Evolutionary conservation across 2,329 filamentous ascomycete species (phyloP), one percentile per base, ranked within the genome.

Genomic region (Periconia sp.): DNA sequence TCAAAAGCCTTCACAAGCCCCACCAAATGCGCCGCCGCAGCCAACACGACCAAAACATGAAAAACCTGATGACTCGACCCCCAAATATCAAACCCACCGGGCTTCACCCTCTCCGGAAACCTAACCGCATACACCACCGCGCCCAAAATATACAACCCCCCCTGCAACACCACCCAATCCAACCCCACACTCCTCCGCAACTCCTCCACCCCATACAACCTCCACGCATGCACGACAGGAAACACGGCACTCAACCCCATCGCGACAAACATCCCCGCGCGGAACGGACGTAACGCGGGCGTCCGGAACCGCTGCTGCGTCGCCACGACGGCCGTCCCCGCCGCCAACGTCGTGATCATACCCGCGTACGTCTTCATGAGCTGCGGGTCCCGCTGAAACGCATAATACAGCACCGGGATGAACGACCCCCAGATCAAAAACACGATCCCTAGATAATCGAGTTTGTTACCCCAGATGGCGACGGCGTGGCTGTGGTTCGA

Each of bases 61-160:
- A 99, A 99, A 59, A 99, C 89, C 76, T 99, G 94, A 74, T 99
- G 94, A 18, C 91, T 96, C 70, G 87, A 92, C 37, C 94, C 93
- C 84, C 90, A 90, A 48, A 97, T 90, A 74, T 99, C 94, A 68
- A 93, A 97, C 8, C 74, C 79, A 1, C 91, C 90, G 0, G 93
- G 94, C 43, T 78, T 83, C 66, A 82, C 85, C 55, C 91, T 82
- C 77, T 99, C 94, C 0, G 94, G 94, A 74, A 93, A 86, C 37
- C 94, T 87, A 49, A 84, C 87, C 7, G 92, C 94, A 73, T 99
- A 97, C 46, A 97, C 80, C 6, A 82, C 83, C 2, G 94, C 94
- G 9, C 94, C 94, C 31, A 88, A 75, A 17, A 97, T 90, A 76
- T 99, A 97, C 64, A 97, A 75, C 31, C 81, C 79, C 0, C 93